phyloP scores from a whole-genome alignment of 805 yeast genomes.

The Saturnispora sekii region DNA sequence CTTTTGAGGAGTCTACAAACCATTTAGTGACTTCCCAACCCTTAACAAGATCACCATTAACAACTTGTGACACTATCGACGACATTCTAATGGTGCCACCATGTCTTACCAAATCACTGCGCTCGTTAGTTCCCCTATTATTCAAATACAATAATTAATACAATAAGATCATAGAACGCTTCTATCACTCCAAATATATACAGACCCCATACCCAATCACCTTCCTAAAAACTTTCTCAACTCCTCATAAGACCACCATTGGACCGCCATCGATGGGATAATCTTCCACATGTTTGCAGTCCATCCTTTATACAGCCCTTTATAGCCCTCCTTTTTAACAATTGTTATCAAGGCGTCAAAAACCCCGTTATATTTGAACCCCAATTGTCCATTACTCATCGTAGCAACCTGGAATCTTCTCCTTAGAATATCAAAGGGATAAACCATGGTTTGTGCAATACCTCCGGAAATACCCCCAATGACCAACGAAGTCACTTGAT shows the following conservation, averaged over 20 bases:
- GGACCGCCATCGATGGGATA: slow-evolving; percentile 92
- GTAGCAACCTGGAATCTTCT: slow-evolving; percentile 86
- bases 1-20: no score
- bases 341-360: slow-evolving; percentile 65
- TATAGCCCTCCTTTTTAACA: slow-evolving; percentile 60
- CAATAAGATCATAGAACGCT: no score
- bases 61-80: no score
- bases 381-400: slow-evolving; percentile 68
- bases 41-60: no score
- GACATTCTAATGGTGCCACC: no score
- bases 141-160: no score
- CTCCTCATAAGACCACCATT: slow-evolving; percentile 80
- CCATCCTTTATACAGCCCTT: slow-evolving; percentile 65
- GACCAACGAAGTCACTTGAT: slow-evolving; percentile 24
- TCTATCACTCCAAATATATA: no score
- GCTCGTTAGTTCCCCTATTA: no score
- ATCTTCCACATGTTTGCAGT: slow-evolving; percentile 81
- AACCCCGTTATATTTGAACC: slow-evolving; percentile 74
- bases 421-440: slow-evolving; percentile 84
- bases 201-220: not conserved
- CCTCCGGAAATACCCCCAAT: slow-evolving; percentile 88
- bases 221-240: slow-evolving; percentile 36
- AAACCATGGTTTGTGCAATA: slow-evolving; percentile 79
- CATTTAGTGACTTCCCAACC: no score
- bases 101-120: no score